Conservation (phyloP, 2,329 filamentous ascomycete species). For the Fusarium nanum region DNA sequence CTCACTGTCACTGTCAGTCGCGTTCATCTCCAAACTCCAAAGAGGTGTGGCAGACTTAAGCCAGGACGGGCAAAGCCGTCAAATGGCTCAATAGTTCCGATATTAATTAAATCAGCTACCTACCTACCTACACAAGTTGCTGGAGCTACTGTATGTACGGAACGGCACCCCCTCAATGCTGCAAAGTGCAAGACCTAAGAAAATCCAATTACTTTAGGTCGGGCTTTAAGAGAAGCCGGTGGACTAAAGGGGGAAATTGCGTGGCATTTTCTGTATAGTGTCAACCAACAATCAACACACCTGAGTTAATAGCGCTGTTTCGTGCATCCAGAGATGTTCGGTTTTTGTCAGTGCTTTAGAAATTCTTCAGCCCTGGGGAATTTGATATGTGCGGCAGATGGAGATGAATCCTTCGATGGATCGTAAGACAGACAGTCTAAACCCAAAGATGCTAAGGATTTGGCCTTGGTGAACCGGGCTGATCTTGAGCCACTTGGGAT, state of each 20-base stretch:
- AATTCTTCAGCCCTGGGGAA: slow-evolving; percentile 19
- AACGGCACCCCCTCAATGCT: slow-evolving; percentile 3
- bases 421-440: slow-evolving; percentile 1
- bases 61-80: slow-evolving; percentile 30
- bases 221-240: slow-evolving; percentile 6
- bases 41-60: slow-evolving; percentile 28
- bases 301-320: slow-evolving; percentile 8
- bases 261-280: slow-evolving; percentile 19
- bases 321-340: neutral
- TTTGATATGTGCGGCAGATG: slow-evolving; percentile 17
- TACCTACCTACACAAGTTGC: neutral
- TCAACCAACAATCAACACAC: neutral
- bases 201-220: slow-evolving; percentile 6
- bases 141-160: neutral
- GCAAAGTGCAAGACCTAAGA: slow-evolving; percentile 5
- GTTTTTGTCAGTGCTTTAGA: neutral
- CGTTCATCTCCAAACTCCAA: slow-evolving; percentile 12
- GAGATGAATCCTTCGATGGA: neutral
- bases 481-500: slow-evolving; percentile 16
- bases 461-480: slow-evolving; percentile 19
- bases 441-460: neutral
- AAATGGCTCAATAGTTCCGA: slow-evolving; percentile 23
- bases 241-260: slow-evolving; percentile 36
- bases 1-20: neutral
- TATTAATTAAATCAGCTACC: slow-evolving; percentile 11